Percentiles rank a stretch among this genome's conserved stretches.
These are phyloP conservation scores for Hyphopichia fennica DNA, from an alignment of 1,139 yeast species.

Conservation along the genomic window DNA sequence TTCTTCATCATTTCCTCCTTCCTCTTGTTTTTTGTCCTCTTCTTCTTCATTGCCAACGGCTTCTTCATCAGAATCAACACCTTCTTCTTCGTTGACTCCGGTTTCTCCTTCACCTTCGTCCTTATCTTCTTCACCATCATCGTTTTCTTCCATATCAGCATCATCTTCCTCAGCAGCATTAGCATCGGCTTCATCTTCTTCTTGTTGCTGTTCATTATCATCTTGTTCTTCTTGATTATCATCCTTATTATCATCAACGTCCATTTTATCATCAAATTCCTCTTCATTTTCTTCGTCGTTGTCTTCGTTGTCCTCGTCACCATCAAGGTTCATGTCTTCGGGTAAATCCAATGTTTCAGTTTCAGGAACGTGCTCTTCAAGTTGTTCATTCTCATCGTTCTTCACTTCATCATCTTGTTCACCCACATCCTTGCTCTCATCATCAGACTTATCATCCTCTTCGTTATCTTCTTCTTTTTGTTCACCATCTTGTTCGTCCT, in stretches of 20 bases:
- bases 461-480: conserved; percentile 27
- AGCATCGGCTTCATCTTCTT: conserved; percentile 19
- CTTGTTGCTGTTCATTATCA: conserved; percentile 16
- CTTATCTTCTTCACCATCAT: conserved; percentile 22
- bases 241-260: conserved; percentile 20
- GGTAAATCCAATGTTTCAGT: conserved; percentile 81
- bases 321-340: conserved; percentile 81
- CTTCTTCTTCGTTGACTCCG: conserved; percentile 24
- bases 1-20: conserved; percentile 26
- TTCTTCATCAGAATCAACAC: conserved; percentile 22
- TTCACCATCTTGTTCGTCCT: conserved; percentile 18
- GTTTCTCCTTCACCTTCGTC: conserved; percentile 27
- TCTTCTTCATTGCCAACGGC: conserved; percentile 16
- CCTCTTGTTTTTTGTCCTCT: conserved; percentile 21
- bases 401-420: conserved; percentile 78
- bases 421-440: conserved; percentile 63
- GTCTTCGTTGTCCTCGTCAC: conserved; percentile 59
- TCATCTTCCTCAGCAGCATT: conserved; percentile 24
- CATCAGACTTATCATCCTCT: conserved; percentile 41
- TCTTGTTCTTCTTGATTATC: conserved; percentile 14
- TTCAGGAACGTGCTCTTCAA: conserved; percentile 75
- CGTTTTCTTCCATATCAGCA: conserved; percentile 19
- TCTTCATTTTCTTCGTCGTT: conserved; percentile 37
- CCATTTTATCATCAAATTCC: conserved; percentile 28
- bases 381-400: conserved; percentile 68